These are phyloP conservation scores for Magnusiomyces suaveolens DNA, from an alignment of 1,139 yeast genomes.

Conservation along the genomic window DNA sequence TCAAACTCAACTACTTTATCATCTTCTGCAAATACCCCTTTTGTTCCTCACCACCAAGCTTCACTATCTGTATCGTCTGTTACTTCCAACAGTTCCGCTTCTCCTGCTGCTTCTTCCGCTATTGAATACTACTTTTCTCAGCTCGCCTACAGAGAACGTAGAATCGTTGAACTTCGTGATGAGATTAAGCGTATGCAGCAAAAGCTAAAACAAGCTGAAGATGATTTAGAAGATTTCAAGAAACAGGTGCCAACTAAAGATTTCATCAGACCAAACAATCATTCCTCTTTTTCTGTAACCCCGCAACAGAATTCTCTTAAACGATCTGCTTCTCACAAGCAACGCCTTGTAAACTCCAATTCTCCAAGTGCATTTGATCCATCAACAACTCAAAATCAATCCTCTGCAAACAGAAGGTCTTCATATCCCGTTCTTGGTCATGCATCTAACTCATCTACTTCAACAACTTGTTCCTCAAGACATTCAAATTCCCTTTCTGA, in stretches of 20 bases:
- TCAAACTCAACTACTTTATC: not conserved
- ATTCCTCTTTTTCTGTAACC: not conserved
- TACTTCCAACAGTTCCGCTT: not conserved
- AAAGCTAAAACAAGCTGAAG: constrained; percentile 26
- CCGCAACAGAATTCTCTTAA: not conserved
- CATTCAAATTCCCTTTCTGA: constrained; percentile 14
- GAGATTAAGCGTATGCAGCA: constrained; percentile 28
- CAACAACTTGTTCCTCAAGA: constrained; percentile 7
- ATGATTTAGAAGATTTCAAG: constrained; percentile 22
- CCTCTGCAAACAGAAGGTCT: not conserved
- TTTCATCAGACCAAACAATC: not conserved
- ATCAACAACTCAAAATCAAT: not conserved
- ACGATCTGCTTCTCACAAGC: not conserved
- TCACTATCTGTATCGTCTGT: not conserved
- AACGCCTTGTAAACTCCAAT: constrained; percentile 2
- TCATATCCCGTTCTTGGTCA: not conserved
- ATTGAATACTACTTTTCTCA: constrained; percentile 23
- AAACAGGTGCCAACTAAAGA: constrained; percentile 19
- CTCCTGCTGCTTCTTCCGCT: constrained; percentile 8
- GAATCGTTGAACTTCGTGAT: constrained; percentile 31
- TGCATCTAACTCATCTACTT: constrained; percentile 7
- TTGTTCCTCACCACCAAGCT: not conserved
- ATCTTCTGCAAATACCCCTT: not conserved
- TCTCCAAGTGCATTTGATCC: not conserved
- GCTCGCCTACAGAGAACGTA: constrained; percentile 32